Evolutionary conservation across 2,329 filamentous ascomycete genomes (phyloP), one percentile per base, ranked within the genome.

Genomic region (Fusarium equiseti): DNA sequence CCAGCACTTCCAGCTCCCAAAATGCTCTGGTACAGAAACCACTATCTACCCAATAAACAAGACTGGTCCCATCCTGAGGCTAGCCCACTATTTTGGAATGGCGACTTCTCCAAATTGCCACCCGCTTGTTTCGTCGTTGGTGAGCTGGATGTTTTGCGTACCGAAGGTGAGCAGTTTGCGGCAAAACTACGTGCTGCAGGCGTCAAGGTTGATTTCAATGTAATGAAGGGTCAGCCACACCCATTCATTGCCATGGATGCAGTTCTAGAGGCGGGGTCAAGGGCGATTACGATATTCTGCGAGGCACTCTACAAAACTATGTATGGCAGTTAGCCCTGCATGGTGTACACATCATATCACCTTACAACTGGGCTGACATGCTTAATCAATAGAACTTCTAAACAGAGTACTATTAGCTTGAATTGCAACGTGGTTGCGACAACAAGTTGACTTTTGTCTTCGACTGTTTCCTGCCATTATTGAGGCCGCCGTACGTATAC

Each of bases 181-280:
- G 26, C 66, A 18, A 63, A 63, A 9, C 1, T 62, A 0, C 13
- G 29, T 5, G 31, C 45, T 5, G 40, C 26, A 8, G 45, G 40
- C 4, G 20, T 54, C 2, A 45, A 46, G 2, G 57, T 29, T 1
- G 59, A 63, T 12, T 15, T 63, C 4, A 66, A 66, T 20, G 35
- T 50, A 2, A 66, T 66, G 49, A 55, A 61, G 4, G 49, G 63
- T 1, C 63, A 66, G 1, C 63, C 63, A 5, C 63, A 66, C n/a
- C 62, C 62, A 0, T 66, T 66, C 0, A 66, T 66, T n/a, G 62
- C 63, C 5, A 66, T 66, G 62, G 62, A 61, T 31, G 62, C 62
- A 0, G 63, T 61, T 2, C 27, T 66, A 1, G 55, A 66, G 12
- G 62, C 62, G 29, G 63, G 63, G 1, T 55, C 63, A 3, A 55